Percentiles rank a stretch among this genome's conserved stretches.
Evolutionary conservation across 805 yeast genomes (phyloP).

Genomic region (Candida verbasci): DNA sequence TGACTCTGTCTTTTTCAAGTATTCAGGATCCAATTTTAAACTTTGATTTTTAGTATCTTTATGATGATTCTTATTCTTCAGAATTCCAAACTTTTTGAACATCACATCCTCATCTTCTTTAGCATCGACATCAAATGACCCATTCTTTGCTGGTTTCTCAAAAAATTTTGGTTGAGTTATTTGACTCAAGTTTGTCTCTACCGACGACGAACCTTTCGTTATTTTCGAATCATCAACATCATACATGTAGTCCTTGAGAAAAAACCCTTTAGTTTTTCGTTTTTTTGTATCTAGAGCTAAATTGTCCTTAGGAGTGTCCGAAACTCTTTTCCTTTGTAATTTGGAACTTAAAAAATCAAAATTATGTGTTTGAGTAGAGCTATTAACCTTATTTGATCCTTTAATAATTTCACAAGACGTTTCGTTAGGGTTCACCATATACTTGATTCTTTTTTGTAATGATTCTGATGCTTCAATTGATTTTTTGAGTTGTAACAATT

Average conservation of each 20-base stretch:
- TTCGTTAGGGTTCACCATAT: constrained; percentile 39
- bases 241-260: constrained; percentile 34
- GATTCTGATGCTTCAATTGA: constrained; percentile 33
- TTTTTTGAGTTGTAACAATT: constrained; percentile 35
- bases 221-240: constrained; percentile 22
- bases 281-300: constrained; percentile 10
- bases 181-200: constrained; percentile 30
- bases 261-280: constrained; percentile 20
- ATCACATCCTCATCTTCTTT: constrained; percentile 10
- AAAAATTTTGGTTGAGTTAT: constrained; percentile 29
- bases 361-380: constrained; percentile 39
- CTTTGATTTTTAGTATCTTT: neutral
- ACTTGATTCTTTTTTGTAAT: constrained; percentile 29
- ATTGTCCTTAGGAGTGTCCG: neutral
- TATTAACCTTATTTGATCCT: constrained; percentile 28
- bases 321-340: constrained; percentile 13
- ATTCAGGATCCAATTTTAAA: constrained; percentile 24
- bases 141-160: constrained; percentile 1
- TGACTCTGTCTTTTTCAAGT: constrained; percentile 19
- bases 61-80: constrained; percentile 9
- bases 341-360: constrained; percentile 21
- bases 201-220: no score
- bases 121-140: neutral
- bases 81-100: constrained; percentile 10
- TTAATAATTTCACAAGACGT: constrained; percentile 18